These are phyloP conservation scores for Papiliotrema flavescens DNA, from an alignment of 1,284 basidiomycete species.

Conservation along the genomic window DNA sequence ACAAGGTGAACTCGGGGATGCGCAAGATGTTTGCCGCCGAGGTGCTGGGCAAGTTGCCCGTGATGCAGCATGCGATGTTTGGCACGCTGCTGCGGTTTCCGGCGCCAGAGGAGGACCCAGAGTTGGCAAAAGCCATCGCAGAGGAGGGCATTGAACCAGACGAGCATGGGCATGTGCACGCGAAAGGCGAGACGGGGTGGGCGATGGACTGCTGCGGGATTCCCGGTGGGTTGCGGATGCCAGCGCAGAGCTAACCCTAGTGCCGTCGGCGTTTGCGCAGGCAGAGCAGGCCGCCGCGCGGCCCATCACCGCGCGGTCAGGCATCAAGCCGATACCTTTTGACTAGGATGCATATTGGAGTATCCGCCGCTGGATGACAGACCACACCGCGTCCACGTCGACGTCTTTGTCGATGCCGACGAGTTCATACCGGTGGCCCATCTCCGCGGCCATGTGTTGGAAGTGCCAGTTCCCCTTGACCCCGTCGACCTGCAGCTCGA, in stretches of 20 bases:
- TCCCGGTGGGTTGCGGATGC: slow-evolving; percentile 49
- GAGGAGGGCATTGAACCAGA: slow-evolving; percentile 52
- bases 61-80: slow-evolving; percentile 96
- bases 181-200: slow-evolving; percentile 67
- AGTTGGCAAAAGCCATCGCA: slow-evolving; percentile 42
- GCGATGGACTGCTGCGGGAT: slow-evolving; percentile 83
- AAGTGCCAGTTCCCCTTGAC: slow-evolving; percentile 39
- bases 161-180: slow-evolving; percentile 63
- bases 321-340: slow-evolving; percentile 77
- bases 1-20: slow-evolving; percentile 82
- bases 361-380: slow-evolving; percentile 4
- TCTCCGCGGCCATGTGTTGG: slow-evolving; percentile 40
- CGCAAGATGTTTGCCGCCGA: slow-evolving; percentile 97
- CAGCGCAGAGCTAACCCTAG: slow-evolving; percentile 26
- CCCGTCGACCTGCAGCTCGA: slow-evolving; percentile 36
- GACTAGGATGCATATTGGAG: slow-evolving; percentile 32
- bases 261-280: slow-evolving; percentile 77
- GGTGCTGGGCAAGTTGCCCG: slow-evolving; percentile 91
- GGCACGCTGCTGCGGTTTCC: slow-evolving; percentile 72
- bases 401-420: slow-evolving; percentile 20
- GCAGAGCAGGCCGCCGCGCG: slow-evolving; percentile 52
- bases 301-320: slow-evolving; percentile 52
- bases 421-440: slow-evolving; percentile 26
- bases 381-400: slow-evolving; percentile 34
- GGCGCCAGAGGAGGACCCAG: slow-evolving; percentile 46